Evolutionary conservation across 345 rosid species (phyloP).

Genomic region (Salix viminalis): DNA sequence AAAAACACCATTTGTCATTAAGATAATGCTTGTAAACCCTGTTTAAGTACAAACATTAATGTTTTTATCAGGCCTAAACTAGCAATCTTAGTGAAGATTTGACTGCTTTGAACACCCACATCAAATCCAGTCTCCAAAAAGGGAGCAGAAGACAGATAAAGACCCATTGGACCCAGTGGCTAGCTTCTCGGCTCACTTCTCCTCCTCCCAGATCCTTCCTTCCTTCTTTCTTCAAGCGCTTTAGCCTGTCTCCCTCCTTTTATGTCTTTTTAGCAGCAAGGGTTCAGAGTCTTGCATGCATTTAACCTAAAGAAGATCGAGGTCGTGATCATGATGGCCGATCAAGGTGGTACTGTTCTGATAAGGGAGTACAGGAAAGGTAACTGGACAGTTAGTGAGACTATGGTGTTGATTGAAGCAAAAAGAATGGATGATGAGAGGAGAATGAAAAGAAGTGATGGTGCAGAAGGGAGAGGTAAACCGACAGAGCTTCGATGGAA

Average conservation of each 20-base stretch:
- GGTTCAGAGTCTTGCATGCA: conserved; percentile 17
- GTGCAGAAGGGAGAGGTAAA: conserved; percentile 40
- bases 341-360: conserved; percentile 41
- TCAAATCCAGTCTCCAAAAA: conserved; percentile 29
- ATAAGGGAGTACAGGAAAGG: conserved; percentile 85
- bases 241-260: background rate
- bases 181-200: conserved; percentile 2
- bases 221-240: background rate
- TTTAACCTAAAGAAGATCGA: background rate
- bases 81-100: conserved; percentile 21
- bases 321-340: conserved; percentile 36
- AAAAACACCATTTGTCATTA: background rate
- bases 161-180: conserved; percentile 11
- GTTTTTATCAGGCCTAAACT: conserved; percentile 19
- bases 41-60: conserved; percentile 9
- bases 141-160: conserved; percentile 16
- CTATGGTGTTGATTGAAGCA: conserved; percentile 79
- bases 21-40: conserved; percentile 1
- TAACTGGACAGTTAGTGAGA: conserved; percentile 76
- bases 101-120: conserved; percentile 25
- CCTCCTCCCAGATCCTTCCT: background rate
- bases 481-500: conserved; percentile 87
- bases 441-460: conserved; percentile 54
- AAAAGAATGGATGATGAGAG: conserved; percentile 85
- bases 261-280: background rate